Evolutionary conservation across 2,329 filamentous ascomycete genomes (phyloP), one percentile per base, ranked within the genome.

Genomic region (Fusarium miscanthi): DNA sequence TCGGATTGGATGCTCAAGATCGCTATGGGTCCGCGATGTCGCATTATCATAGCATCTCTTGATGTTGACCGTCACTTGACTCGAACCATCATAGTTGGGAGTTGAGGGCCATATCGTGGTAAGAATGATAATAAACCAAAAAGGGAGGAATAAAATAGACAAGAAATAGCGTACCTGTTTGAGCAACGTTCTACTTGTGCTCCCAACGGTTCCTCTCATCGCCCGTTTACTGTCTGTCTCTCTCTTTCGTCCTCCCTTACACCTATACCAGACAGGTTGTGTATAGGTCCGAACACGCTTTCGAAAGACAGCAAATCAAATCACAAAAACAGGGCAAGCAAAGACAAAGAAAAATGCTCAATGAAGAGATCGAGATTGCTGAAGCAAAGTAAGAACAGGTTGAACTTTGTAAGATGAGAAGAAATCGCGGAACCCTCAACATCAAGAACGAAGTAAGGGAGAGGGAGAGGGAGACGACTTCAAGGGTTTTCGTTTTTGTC

Each of bases 91-190:
- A 60, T 49, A 54, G 30, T 30, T 33, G 54, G 49, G 17, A 52
- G 19, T 40, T 17, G 17, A 62, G 5, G 35, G 40, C 49, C 30
- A 38, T 14, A 9, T 31, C 17, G 19, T n/a, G 19, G 38, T 25
- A 14, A n/a, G 16, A n/a, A 31, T 31, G 27, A 48, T 21, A 31
- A n/a, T 14, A n/a, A 41, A 23, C 21, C 21, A 25, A n/a, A 14
- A 9, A 21, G 27, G 37, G 40, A 41, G 6, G 17, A 30, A 16
- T 11, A 21, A 30, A 11, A 25, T 8, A 33, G 11, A 38, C 3
- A 45, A 23, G 58, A 45, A 60, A 58, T 27, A 13, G 48, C 61
- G 33, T 70, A 74, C 70, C 70, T 74, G 51, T 68, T 72, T 57
- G 54, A 59, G 48, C 43, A 68, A 71, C 49, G 66, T 61, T 59